These are phyloP conservation scores for Malassezia equina DNA, from an alignment of 1,284 basidiomycete species.

Conservation along the genomic window DNA sequence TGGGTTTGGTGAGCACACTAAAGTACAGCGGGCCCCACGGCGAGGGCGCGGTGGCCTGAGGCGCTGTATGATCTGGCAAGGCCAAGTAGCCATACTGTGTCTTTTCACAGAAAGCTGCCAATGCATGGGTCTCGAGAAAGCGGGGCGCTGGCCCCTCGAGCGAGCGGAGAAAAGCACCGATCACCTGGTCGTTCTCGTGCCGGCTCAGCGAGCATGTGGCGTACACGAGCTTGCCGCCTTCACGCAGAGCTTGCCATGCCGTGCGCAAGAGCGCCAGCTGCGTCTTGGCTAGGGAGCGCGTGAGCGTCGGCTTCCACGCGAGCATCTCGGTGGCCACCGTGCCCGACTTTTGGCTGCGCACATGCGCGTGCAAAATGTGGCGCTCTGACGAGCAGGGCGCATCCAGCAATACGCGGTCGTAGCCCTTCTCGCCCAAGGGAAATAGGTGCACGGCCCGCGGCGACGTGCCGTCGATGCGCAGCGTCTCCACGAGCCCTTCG, in stretches of 20 bases:
- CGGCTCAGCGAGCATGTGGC: slow-evolving; percentile 10
- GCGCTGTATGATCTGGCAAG: background rate
- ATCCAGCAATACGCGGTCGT: slow-evolving; percentile 7
- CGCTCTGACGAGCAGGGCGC: slow-evolving; percentile 12
- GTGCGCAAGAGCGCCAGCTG: slow-evolving; percentile 8
- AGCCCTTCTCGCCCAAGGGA: slow-evolving; percentile 8
- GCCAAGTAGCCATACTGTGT: slow-evolving; percentile 7
- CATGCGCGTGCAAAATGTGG: slow-evolving; percentile 7
- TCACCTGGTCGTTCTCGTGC: slow-evolving; percentile 7
- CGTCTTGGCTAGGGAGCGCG: slow-evolving; percentile 2
- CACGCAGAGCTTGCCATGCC: background rate
- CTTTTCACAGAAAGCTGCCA: background rate
- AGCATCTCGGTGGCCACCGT: slow-evolving; percentile 5
- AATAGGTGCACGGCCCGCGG: slow-evolving; percentile 6
- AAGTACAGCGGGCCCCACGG: slow-evolving; percentile 12
- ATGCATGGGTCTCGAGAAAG: background rate
- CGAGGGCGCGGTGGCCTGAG: background rate
- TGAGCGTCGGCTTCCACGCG: slow-evolving; percentile 7
- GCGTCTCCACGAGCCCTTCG: slow-evolving; percentile 3
- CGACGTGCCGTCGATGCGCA: slow-evolving; percentile 9
- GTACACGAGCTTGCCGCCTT: slow-evolving; percentile 2
- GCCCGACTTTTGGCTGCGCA: background rate
- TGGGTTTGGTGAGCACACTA: slow-evolving; percentile 3
- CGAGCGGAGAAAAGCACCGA: background rate
- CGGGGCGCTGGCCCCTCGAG: background rate